Evolutionary conservation across 768 basidiomycete species (phyloP), one percentile per base, ranked within the genome.

Genomic region (Trametes coccinea): DNA sequence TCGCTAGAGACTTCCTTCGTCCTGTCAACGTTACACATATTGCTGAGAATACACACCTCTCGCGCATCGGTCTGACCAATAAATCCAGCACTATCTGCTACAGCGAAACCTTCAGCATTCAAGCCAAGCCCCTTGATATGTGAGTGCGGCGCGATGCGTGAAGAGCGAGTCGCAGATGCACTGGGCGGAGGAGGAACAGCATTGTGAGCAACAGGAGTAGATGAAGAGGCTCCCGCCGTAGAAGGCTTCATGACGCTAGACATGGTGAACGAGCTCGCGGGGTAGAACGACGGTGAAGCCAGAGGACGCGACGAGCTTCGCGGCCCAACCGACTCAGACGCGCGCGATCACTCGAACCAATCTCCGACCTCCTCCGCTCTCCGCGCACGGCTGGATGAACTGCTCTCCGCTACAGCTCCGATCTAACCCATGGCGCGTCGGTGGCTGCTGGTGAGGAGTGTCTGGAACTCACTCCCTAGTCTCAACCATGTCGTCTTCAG

Each of bases 121-220:
- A 98, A 79, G 3, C 97, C 97, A 31, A 98, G 88, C 6, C 95
- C 95, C 78, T 95, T 96, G 74, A 98, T 98, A 74, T 98, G 95
- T 4, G 95, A 97, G 71, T 98, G 95, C 2, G 93, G 87, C 1
- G 92, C 91, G 47, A 94, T 92, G 40, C 91, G 85, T 33, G 90
- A 90, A 0, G 90, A 85, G 27, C 89, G 82, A 11, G 81, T 80
- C 1, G 85, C 82, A 11, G 86, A 81, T 0, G 84, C 73, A 2
- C 82, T 78, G 4, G 88, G 80, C 0, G 89, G 89, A 0, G 88
- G 88, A 0, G 89, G 83, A 2, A 89, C 79, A 1, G 90, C 87
- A 60, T 87, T 92, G 73, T 90, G 89, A 14, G 77, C 72, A 6
- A 76, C 73, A 2, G 76, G 73, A 5, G 70, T 66, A 1, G 72